phyloP scores from a whole-genome alignment of 2,329 filamentous ascomycete genomes.

The Exutisphaerella laricina region DNA sequence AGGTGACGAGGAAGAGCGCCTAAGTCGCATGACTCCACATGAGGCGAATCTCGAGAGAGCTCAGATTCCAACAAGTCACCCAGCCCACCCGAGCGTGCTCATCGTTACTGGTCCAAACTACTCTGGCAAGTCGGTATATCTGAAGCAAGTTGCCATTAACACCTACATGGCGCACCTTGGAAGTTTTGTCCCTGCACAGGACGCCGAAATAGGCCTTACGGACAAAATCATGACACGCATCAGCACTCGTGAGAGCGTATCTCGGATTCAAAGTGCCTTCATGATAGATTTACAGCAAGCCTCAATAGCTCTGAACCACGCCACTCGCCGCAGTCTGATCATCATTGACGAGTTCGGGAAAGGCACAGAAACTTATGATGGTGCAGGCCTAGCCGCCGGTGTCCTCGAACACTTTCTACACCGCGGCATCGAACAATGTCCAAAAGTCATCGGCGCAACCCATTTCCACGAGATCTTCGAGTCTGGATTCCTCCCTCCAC shows the following conservation, averaged over 20 bases:
- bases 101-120: constrained; percentile 91
- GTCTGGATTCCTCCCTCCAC: constrained; percentile 50
- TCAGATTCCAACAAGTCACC: background rate
- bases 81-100: constrained; percentile 57
- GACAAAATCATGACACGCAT: constrained; percentile 90
- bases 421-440: constrained; percentile 44
- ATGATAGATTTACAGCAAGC: constrained; percentile 86
- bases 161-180: constrained; percentile 90
- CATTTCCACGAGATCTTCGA: constrained; percentile 72
- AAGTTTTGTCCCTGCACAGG: constrained; percentile 78
- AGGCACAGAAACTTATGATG: constrained; percentile 59
- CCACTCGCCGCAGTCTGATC: constrained; percentile 70
- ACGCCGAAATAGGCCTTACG: constrained; percentile 74
- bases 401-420: constrained; percentile 54
- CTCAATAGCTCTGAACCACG: constrained; percentile 66
- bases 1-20: constrained; percentile 24
- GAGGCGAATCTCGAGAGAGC: constrained; percentile 5
- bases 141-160: constrained; percentile 88
- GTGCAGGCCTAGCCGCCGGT: constrained; percentile 58
- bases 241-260: constrained; percentile 65
- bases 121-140: constrained; percentile 91
- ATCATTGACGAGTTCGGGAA: constrained; percentile 91
- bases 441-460: constrained; percentile 58
- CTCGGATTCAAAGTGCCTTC: constrained; percentile 59
- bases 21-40: background rate